A percentile compares a stretch with the other conserved stretches of the same genome.
Evolutionary conservation across 306 rosid genomes (phyloP).

Genomic region (Senna siamea): DNA sequence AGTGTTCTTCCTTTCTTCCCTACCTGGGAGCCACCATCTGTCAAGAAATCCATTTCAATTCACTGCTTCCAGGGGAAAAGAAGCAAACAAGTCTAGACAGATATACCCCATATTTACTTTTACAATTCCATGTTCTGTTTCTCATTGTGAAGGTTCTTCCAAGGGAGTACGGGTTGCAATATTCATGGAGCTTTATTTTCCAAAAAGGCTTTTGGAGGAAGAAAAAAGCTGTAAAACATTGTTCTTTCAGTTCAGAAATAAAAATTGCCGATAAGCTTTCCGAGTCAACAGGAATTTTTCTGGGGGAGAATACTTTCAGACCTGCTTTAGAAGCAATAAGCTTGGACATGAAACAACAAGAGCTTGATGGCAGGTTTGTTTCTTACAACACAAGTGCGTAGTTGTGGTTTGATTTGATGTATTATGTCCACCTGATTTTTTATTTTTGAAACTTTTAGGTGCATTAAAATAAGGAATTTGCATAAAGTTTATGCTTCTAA

Average conservation of each 20-base stretch:
- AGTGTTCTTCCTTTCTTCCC: background rate
- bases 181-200: slow-evolving; percentile 81
- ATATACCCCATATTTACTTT: slow-evolving; percentile 16
- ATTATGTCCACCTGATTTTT: slow-evolving; percentile 32
- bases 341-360: slow-evolving; percentile 95
- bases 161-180: slow-evolving; percentile 75
- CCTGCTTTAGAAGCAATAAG: slow-evolving; percentile 73
- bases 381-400: slow-evolving; percentile 31
- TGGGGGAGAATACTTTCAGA: slow-evolving; percentile 44
- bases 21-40: slow-evolving; percentile 19
- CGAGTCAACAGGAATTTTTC: slow-evolving; percentile 38
- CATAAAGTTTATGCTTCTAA: slow-evolving; percentile 81
- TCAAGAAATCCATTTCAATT: slow-evolving; percentile 27
- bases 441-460: slow-evolving; percentile 54
- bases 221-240: slow-evolving; percentile 39
- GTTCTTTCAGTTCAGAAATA: slow-evolving; percentile 45
- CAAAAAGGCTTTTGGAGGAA: slow-evolving; percentile 58
- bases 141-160: slow-evolving; percentile 74
- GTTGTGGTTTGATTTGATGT: slow-evolving; percentile 30
- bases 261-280: slow-evolving; percentile 40
- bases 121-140: background rate
- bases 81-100: slow-evolving; percentile 21
- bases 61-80: slow-evolving; percentile 15
- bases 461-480: slow-evolving; percentile 93
- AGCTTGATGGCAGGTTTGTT: slow-evolving; percentile 85